Conservation (phyloP, 768 basidiomycete species). For the Xanthoconium purpureum region DNA sequence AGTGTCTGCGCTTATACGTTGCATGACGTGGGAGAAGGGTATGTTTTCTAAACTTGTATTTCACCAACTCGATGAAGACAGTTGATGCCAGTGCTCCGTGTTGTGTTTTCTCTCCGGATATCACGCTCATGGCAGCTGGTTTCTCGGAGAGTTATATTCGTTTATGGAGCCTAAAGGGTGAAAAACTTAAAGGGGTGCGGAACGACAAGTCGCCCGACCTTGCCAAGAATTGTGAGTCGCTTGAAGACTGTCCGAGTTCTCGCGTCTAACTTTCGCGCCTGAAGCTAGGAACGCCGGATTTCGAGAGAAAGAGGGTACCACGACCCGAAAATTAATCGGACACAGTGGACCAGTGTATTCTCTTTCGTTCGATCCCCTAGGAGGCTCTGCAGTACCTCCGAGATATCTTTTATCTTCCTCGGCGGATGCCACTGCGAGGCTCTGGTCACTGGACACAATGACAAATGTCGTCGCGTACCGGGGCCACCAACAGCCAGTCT, state of each 20-base stretch:
- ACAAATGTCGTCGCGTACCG: constrained; percentile 91
- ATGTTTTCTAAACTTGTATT: constrained; percentile 25
- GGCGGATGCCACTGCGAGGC: constrained; percentile 83
- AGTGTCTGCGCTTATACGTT: constrained; percentile 95
- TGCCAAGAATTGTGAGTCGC: constrained; percentile 64
- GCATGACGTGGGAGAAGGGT: constrained; percentile 96
- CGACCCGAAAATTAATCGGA: constrained; percentile 92
- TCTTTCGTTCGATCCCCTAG: constrained; percentile 87
- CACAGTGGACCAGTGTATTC: constrained; percentile 97
- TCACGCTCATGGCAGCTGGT: constrained; percentile 89
- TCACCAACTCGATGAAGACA: constrained; percentile 7
- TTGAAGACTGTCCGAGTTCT: not conserved
- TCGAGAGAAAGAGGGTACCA: constrained; percentile 71
- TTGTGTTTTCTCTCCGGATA: constrained; percentile 86
- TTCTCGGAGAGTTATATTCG: constrained; percentile 95
- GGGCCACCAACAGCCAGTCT: constrained; percentile 95
- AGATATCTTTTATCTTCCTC: constrained; percentile 88
- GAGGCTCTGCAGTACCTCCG: constrained; percentile 83
- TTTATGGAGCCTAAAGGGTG: constrained; percentile 92
- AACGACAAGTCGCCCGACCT: constrained; percentile 70
- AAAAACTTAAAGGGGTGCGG: constrained; percentile 72
- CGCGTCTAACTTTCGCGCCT: not conserved
- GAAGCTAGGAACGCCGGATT: constrained; percentile 57
- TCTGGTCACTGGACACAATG: constrained; percentile 97
- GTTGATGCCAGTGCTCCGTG: constrained; percentile 64